These are phyloP conservation scores for Ceratocystis alfenasii DNA, from an alignment of 2,329 filamentous ascomycete species.

Conservation along the genomic window DNA sequence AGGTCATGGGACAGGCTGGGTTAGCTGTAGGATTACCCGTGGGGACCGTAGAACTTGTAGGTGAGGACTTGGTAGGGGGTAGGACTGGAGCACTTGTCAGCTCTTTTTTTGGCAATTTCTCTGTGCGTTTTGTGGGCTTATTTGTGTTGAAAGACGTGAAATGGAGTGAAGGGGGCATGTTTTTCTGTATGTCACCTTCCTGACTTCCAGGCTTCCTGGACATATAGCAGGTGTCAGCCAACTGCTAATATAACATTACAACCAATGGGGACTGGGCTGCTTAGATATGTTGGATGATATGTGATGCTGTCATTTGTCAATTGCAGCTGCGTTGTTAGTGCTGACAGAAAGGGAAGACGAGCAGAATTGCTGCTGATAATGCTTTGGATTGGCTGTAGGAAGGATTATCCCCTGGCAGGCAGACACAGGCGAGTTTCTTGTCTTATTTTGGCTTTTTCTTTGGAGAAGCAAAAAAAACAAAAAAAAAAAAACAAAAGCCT, in stretches of 20 bases:
- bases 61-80: too few species aligned
- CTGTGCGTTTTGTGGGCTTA: slow-evolving; percentile 7
- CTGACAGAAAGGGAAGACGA: neutral
- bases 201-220: neutral
- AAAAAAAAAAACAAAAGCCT: neutral
- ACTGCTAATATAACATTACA: neutral
- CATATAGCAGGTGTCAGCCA: neutral
- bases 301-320: slow-evolving; percentile 3
- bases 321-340: neutral
- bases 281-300: neutral
- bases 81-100: neutral
- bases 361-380: neutral
- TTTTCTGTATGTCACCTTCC: slow-evolving; percentile 1
- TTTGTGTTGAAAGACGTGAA: neutral
- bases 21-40: neutral
- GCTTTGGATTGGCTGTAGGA: slow-evolving; percentile 1
- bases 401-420: neutral
- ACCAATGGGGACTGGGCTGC: neutral
- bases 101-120: slow-evolving; percentile 12
- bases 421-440: neutral
- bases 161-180: neutral
- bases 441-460: neutral
- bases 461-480: neutral
- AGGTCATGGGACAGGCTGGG: neutral
- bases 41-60: neutral